Conservation (phyloP, 2,329 filamentous ascomycete species). For the Aspergillus unguis region DNA sequence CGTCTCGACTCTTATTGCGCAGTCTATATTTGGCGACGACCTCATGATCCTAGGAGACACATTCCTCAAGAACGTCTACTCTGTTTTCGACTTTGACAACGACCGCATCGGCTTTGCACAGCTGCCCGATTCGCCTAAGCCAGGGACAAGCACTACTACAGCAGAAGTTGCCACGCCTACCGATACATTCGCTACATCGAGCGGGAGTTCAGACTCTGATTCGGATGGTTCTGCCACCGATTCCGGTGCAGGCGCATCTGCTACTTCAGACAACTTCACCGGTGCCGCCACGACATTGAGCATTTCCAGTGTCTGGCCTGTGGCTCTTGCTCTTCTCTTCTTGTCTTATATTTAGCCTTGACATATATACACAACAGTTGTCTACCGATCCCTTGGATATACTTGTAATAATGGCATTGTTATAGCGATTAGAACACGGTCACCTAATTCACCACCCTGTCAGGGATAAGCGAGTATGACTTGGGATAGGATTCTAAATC, state of each 20-base stretch:
- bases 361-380: neutral
- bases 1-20: conserved; percentile 70
- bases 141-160: conserved; percentile 12
- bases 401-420: conserved; percentile 9
- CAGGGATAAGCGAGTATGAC: conserved; percentile 38
- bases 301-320: conserved; percentile 15
- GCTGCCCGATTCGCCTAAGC: conserved; percentile 12
- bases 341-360: conserved; percentile 15
- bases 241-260: conserved; percentile 3
- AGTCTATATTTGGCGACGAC: conserved; percentile 59
- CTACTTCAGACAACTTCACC: conserved; percentile 10
- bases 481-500: conserved; percentile 42
- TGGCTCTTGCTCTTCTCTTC: conserved; percentile 13
- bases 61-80: conserved; percentile 87
- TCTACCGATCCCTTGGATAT: conserved; percentile 6
- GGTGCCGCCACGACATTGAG: conserved; percentile 10
- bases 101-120: conserved; percentile 38
- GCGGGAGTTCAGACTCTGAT: conserved; percentile 14
- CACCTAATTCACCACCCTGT: conserved; percentile 23
- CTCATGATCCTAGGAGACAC: conserved; percentile 81
- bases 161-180: conserved; percentile 12
- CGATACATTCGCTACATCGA: conserved; percentile 13
- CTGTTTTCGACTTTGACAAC: conserved; percentile 73
- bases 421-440: neutral
- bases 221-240: conserved; percentile 13